Evolutionary conservation across 2,329 filamentous ascomycete genomes (phyloP).

Genomic region (Xylariales sp.): DNA sequence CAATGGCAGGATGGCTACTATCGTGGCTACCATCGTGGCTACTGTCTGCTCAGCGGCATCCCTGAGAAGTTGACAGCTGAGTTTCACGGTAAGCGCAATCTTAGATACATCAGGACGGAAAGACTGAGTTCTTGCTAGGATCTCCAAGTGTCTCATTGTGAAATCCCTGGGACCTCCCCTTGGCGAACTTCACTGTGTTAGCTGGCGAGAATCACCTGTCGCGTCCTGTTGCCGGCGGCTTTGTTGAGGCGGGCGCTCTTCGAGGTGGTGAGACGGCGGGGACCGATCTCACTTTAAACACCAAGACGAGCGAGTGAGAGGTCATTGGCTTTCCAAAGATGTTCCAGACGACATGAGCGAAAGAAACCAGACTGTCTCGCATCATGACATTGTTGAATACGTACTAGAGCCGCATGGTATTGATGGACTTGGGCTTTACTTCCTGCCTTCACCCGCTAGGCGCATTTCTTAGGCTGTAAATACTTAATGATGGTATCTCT

Average conservation of each 20-base stretch:
- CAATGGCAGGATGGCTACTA: slow-evolving; percentile 8
- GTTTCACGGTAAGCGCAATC: slow-evolving; percentile 1
- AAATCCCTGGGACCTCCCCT: slow-evolving; percentile 4
- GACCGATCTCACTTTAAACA: slow-evolving; percentile 48
- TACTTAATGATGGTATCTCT: too few species aligned
- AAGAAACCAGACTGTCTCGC: too few species aligned
- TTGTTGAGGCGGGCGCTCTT: slow-evolving; percentile 24
- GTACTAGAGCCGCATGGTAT: too few species aligned
- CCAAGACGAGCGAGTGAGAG: slow-evolving; percentile 23
- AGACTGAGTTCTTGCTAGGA: not conserved
- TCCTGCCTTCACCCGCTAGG: too few species aligned
- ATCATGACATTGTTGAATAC: too few species aligned
- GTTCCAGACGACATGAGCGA: too few species aligned
- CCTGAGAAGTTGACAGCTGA: slow-evolving; percentile 1
- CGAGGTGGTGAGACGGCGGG: slow-evolving; percentile 38
- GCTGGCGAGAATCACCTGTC: slow-evolving; percentile 4
- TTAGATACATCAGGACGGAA: not conserved
- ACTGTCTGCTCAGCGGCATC: not conserved
- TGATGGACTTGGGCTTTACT: too few species aligned
- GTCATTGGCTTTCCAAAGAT: slow-evolving; percentile 24
- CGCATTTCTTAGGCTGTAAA: too few species aligned
- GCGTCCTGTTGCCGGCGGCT: slow-evolving; percentile 5
- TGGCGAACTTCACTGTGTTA: slow-evolving; percentile 5
- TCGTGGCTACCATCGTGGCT: slow-evolving; percentile 3
- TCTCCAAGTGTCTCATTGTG: slow-evolving; percentile 3